Evolutionary conservation across 2,329 filamentous ascomycete genomes (phyloP), one percentile per base, ranked within the genome.

Genomic region (Lasiodiplodia theobromae): DNA sequence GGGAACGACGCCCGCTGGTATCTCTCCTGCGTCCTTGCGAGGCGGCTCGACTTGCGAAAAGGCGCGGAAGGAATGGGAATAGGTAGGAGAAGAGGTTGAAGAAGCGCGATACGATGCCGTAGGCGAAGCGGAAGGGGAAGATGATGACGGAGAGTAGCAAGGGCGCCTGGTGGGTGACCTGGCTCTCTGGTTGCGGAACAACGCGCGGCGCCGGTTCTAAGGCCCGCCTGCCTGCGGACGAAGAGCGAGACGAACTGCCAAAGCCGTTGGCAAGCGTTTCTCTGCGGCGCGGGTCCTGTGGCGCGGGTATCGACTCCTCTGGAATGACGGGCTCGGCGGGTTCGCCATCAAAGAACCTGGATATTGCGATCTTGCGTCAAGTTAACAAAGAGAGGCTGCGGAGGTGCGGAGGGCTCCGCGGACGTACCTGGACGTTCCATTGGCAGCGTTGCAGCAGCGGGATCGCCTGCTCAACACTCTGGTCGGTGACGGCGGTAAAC

Each of bases 301-400:
- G 87, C 21, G 91, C 89, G 49, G 89, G 84, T 38, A 81, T 76
- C n/a, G 86, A 82, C 69, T 92, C 92, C 82, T 96, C 93, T 69
- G 92, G 91, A 21, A 95, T 83, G 14, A 89, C 91, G 77, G 80
- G 78, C 69, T 97, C 93, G 60, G 93, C 88, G 3, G 91, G 91
- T 82, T 98, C 96, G 73, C 96, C 96, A 76, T 99, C 96, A 78
- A 97, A 99, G 87, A 98, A 98, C 77, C 96, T 96, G 72, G 96
- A 89, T 71, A 99, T 95, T 69, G 96, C 95, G 74, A 98, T 97
- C 91, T 97, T 77, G 38, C 31, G 51, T 67, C 65, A 28, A 53
- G 68, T 78, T 69, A 74, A 72, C 28, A 6, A 18, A 68, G 21
- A 25, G 67, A 66, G 21, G 23, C 14, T n/a, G n/a, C 12, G 1